phyloP scores from a whole-genome alignment of 2,329 filamentous ascomycete genomes.

The Phyllosticta capitalensis region DNA sequence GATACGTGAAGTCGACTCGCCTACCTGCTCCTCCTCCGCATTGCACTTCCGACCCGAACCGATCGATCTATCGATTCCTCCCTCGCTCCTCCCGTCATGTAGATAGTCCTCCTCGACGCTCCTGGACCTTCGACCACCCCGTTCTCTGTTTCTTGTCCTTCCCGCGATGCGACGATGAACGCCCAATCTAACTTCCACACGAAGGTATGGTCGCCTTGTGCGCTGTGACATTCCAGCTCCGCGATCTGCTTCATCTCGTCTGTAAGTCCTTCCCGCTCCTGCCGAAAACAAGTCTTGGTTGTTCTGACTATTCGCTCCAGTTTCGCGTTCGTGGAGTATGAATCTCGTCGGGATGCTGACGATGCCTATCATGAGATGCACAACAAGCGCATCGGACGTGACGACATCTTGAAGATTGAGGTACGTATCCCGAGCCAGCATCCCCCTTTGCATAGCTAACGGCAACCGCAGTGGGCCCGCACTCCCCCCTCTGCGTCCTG shows the following conservation, averaged over 20 bases:
- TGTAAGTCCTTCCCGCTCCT: slow-evolving; percentile 58
- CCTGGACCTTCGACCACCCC: slow-evolving; percentile 13
- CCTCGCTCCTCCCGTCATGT: slow-evolving; percentile 22
- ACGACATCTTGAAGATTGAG: slow-evolving; percentile 96
- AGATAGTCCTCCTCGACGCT: slow-evolving; percentile 10
- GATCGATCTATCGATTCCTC: slow-evolving; percentile 26
- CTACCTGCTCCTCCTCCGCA: slow-evolving; percentile 23
- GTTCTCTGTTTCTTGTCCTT: slow-evolving; percentile 14
- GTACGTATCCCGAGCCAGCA: slow-evolving; percentile 41
- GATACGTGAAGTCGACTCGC: slow-evolving; percentile 23
- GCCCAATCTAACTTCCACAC: slow-evolving; percentile 37
- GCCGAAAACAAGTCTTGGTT: slow-evolving; percentile 3
- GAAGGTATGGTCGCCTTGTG: slow-evolving; percentile 91
- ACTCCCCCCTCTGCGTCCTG: slow-evolving; percentile 96
- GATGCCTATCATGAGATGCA: slow-evolving; percentile 99
- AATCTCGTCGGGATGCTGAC: slow-evolving; percentile 94
- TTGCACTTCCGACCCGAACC: slow-evolving; percentile 8
- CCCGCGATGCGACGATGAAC: slow-evolving; percentile 7
- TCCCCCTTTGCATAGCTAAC: slow-evolving; percentile 14
- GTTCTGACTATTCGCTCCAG: slow-evolving; percentile 33
- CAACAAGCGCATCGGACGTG: slow-evolving; percentile 93
- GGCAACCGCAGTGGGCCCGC: slow-evolving; percentile 72
- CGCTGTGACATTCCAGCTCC: slow-evolving; percentile 97
- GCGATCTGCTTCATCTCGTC: slow-evolving; percentile 81
- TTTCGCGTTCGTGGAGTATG: slow-evolving; percentile 98